Evolutionary conservation across 2,329 filamentous ascomycete genomes (phyloP), one percentile per base, ranked within the genome.

Genomic region (Fusarium mexicanum): DNA sequence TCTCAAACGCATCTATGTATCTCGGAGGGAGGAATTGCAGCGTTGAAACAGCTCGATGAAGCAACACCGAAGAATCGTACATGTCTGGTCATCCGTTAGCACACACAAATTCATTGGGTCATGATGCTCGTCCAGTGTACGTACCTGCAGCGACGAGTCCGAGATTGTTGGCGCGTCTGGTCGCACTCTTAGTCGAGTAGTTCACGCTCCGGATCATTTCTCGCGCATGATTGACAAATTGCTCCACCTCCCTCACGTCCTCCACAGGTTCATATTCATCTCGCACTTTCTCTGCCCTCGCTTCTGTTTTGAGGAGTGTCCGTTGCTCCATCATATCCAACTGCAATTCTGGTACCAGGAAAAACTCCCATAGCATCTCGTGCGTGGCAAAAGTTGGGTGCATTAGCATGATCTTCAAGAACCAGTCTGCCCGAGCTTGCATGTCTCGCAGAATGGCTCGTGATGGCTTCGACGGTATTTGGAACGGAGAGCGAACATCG

Each of bases 361-460:
- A 98, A 84, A 99, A 99, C 78, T 99, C 96, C 97, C 96, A 99
- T 5, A 99, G 88, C 81, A 98, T 94, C 84, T 99, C 96, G 79
- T 99, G 97, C 2, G 94, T 98, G 1, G 94, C 90, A 80, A 99
- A 98, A 0, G 96, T 98, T 8, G 96, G 93, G 79, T 99, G 96
- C 14, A 90, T 88, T 33, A 99, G 87, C 72, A 99, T 88, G 24
- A 95, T 94, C 74, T 94, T 94, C 76, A 99, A 85, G 78, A 98
- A 98, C 76, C 91, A 92, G 82, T 99, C 94, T 26, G 98, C 90
- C 22, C 93, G 91, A 50, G 94, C 85, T 80, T 99, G 97, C 59
- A 95, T 92, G 77, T 98, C 95, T 72, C 95, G 92, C 44, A 99
- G 85, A 9, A 98, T 90, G 1, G 95, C 91, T 53, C 96, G 89